Conservation (phyloP, 2,329 filamentous ascomycete species). For the Fusarium sp. region DNA sequence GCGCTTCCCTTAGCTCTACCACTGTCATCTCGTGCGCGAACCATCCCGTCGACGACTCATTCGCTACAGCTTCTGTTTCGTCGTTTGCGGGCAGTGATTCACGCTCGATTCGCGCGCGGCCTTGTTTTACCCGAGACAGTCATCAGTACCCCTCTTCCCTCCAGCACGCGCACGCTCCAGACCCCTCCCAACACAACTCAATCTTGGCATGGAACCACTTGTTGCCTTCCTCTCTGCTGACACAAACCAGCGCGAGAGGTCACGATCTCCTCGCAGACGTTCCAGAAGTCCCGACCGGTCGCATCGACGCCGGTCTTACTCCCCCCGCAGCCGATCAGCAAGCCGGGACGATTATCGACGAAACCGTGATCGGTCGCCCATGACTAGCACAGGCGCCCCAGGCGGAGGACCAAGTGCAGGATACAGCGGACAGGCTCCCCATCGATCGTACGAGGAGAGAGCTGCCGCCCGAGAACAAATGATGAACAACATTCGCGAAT, state of each 20-base stretch:
- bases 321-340: conserved; percentile 81
- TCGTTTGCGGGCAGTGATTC: conserved; percentile 34
- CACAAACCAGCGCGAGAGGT: conserved; percentile 82
- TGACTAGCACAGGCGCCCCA: conserved; percentile 80
- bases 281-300: conserved; percentile 85
- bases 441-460: conserved; percentile 88
- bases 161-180: conserved; percentile 12
- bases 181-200: conserved; percentile 23
- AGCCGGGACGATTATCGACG: conserved; percentile 85
- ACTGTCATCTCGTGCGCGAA: background rate
- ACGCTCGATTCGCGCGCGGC: conserved; percentile 22
- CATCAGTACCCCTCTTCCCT: conserved; percentile 27
- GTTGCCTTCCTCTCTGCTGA: conserved; percentile 46
- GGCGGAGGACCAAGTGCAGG: conserved; percentile 79
- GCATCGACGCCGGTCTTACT: conserved; percentile 82
- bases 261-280: conserved; percentile 83
- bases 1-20: conserved; percentile 1
- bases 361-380: conserved; percentile 84
- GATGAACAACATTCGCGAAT: conserved; percentile 95
- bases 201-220: conserved; percentile 36
- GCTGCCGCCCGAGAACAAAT: conserved; percentile 90
- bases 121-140: conserved; percentile 22
- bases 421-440: conserved; percentile 73
- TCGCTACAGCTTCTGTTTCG: background rate
- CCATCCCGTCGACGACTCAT: conserved; percentile 1